A percentile compares a stretch with the other conserved stretches of the same genome.
phyloP scores from a whole-genome alignment of 495 filamentous ascomycete species.

The Xylaria intraflava region DNA sequence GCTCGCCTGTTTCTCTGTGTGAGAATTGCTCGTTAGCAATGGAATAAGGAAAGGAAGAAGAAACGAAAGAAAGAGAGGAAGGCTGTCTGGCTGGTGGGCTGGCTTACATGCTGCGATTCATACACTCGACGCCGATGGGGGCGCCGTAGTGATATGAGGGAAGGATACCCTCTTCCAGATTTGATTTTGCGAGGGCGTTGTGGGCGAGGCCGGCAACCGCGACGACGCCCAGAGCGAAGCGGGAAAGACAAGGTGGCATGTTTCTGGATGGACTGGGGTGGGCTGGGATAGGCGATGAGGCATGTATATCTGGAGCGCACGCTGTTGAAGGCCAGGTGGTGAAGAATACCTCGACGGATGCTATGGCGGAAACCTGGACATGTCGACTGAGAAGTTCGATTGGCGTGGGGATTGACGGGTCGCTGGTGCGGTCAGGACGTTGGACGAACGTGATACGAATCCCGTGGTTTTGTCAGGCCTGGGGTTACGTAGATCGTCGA shows the following conservation, averaged over 20 bases:
- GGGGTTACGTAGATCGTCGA: no score
- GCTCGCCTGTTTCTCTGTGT: slow-evolving; percentile 55
- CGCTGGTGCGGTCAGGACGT: neutral
- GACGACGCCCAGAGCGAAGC: slow-evolving; percentile 15
- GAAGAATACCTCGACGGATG: neutral
- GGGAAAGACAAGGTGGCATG: slow-evolving; percentile 13
- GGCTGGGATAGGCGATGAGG: neutral
- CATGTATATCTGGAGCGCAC: neutral
- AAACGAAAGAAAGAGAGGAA: no score
- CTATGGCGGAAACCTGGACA: slow-evolving; percentile 4
- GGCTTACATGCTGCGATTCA: slow-evolving; percentile 50
- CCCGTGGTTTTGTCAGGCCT: no score
- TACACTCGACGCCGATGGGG: slow-evolving; percentile 45
- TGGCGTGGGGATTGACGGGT: neutral
- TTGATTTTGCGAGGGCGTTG: slow-evolving; percentile 14
- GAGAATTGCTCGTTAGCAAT: neutral
- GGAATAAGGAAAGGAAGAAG: slow-evolving; percentile 1
- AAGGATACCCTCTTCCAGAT: slow-evolving; percentile 21
- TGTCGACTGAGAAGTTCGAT: slow-evolving; percentile 5
- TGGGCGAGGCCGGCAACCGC: slow-evolving; percentile 10
- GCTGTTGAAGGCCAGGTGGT: neutral
- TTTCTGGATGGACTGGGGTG: slow-evolving; percentile 7
- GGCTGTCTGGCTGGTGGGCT: no score
- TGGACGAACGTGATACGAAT: no score
- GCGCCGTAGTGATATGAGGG: slow-evolving; percentile 46